Base-by-base conservation (phyloP, 441 rosid species). In the Syzygium malaccense region DNA sequence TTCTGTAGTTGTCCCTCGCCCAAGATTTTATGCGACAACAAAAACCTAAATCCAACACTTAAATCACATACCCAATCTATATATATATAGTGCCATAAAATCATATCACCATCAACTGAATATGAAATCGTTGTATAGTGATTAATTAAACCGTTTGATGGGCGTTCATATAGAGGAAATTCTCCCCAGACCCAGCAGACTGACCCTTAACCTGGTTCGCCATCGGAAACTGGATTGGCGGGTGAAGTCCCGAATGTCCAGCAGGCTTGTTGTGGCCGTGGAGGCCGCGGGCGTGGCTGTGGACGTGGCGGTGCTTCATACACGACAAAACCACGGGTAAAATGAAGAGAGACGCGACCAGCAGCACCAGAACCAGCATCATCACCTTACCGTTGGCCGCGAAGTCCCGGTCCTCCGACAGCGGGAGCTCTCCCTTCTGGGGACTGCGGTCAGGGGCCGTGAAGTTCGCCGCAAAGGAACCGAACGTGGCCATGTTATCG, bases 361-460 rank as follows among this genome's bases (percentile, higher is more conserved):
- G 57, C 51, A 93, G 30, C 87, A 94, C 64, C 8, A 93, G 51
- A 87, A 91, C 89, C 18, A 93, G 87, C 93, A 94, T 54, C 95
- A 89, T 90, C 85, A 93, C 91, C 91, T 93, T 91, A 71, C 96
- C 96, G 33, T 92, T 91, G 86, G 93, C 87, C 8, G 93, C 94
- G 28, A 91, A 94, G 86, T 92, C 64, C 9, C 86, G 91, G 80
- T 93, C 96, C 14, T 83, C 66, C 41, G 94, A 92, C 58, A 88
- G 19, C 18, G 17, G 89, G 86, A 88, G 60, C 89, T 89, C 89
- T 19, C 51, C 91, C 85, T 37, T 68, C 28, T 79, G 86, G 14
- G 91, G 55, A 71, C 54, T 55, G 55, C 55, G 80, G 51, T 64
- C 80, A 49, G 92, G 90, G 19, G 91, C 87, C 71, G 89, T n/a